These are phyloP conservation scores for Mycena indigotica DNA, from an alignment of 768 basidiomycete species.

Conservation along the genomic window DNA sequence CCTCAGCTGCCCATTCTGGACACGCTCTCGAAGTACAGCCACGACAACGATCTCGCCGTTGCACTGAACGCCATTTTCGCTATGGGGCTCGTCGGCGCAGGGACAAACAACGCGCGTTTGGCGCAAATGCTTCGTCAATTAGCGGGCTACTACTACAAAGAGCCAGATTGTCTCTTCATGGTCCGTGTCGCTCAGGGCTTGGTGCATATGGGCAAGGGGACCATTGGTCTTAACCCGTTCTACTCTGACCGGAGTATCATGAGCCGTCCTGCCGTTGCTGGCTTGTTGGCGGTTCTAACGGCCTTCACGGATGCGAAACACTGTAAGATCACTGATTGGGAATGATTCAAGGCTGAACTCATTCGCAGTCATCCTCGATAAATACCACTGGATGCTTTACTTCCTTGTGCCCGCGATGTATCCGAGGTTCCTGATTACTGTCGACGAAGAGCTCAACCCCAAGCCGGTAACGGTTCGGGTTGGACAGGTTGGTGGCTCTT, in stretches of 20 bases:
- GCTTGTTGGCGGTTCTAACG: constrained; percentile 81
- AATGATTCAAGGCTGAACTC: neutral
- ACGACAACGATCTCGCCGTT: constrained; percentile 96
- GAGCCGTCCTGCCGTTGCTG: constrained; percentile 87
- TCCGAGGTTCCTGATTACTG: constrained; percentile 96
- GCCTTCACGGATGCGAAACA: constrained; percentile 93
- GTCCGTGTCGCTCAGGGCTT: constrained; percentile 94
- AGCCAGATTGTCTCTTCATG: constrained; percentile 94
- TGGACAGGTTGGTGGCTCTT: constrained; percentile 59
- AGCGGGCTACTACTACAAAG: constrained; percentile 97
- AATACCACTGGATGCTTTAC: constrained; percentile 98
- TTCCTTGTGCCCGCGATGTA: constrained; percentile 97
- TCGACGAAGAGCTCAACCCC: constrained; percentile 87
- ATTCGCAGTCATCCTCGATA: constrained; percentile 84
- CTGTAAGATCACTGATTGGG: constrained; percentile 59
- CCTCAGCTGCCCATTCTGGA: constrained; percentile 93
- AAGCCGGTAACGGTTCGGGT: constrained; percentile 92
- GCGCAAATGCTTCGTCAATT: constrained; percentile 97
- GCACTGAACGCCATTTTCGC: constrained; percentile 97
- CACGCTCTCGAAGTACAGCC: constrained; percentile 97
- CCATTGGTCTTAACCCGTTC: constrained; percentile 90
- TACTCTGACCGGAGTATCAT: constrained; percentile 90
- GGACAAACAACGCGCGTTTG: constrained; percentile 97
- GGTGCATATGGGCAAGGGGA: constrained; percentile 99
- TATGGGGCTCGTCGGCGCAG: constrained; percentile 97